These are phyloP conservation scores for Jaminaea rosea DNA, from an alignment of 1,284 basidiomycete genomes.

Conservation along the genomic window DNA sequence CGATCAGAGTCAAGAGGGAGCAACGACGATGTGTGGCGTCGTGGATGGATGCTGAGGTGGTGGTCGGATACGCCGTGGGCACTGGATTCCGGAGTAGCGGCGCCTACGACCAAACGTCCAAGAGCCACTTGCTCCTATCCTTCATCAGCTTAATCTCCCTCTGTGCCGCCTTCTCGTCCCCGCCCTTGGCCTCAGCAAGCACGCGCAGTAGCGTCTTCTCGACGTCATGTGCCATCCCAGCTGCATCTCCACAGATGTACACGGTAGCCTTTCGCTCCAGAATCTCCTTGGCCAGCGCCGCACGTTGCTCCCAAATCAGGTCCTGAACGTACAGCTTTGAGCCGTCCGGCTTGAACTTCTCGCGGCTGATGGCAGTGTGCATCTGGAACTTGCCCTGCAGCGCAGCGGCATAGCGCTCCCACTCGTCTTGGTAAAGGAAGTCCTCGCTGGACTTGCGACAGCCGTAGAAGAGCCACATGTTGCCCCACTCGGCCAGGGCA, in stretches of 20 bases:
- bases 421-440: conserved; percentile 89
- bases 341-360: conserved; percentile 66
- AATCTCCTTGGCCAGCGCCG: conserved; percentile 72
- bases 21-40: too few relatives aligned
- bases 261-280: conserved; percentile 80
- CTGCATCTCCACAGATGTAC: conserved; percentile 76
- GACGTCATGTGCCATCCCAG: conserved; percentile 88
- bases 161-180: conserved; percentile 5
- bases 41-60: too few relatives aligned
- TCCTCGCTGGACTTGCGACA: conserved; percentile 80
- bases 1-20: too few relatives aligned
- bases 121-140: conserved; percentile 65
- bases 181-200: conserved; percentile 55
- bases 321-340: conserved; percentile 97
- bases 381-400: conserved; percentile 83
- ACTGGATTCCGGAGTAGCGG: too few relatives aligned
- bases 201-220: conserved; percentile 77
- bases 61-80: too few relatives aligned
- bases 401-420: conserved; percentile 76
- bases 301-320: conserved; percentile 41
- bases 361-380: conserved; percentile 79
- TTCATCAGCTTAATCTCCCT: conserved; percentile 57
- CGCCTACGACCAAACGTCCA: conserved; percentile 32
- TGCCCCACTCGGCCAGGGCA: conserved; percentile 88
- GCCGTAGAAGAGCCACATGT: conserved; percentile 88